Conservation (phyloP, 306 rosid genomes). For the Neltuma alba region DNA sequence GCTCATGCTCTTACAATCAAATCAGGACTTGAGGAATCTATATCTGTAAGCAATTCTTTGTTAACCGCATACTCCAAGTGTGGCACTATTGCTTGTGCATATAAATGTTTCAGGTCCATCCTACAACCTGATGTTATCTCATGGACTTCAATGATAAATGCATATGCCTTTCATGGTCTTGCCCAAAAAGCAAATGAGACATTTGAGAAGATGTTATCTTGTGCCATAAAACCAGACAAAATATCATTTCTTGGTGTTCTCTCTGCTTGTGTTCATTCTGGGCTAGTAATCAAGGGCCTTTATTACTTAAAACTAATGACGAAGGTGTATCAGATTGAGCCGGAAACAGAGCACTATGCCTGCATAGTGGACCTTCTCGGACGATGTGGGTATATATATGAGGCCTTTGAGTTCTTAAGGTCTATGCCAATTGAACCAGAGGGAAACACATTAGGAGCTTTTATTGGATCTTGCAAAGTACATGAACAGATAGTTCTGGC, state of each 20-base stretch:
- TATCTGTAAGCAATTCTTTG: conserved; percentile 61
- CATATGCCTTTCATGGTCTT: conserved; percentile 76
- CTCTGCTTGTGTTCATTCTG: conserved; percentile 75
- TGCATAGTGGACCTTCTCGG: conserved; percentile 75
- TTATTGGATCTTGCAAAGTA: conserved; percentile 73
- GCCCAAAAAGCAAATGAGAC: conserved; percentile 55
- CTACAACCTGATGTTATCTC: conserved; percentile 61
- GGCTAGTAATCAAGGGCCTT: conserved; percentile 58
- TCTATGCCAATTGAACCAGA: conserved; percentile 56
- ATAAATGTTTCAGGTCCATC: conserved; percentile 56
- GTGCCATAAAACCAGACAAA: conserved; percentile 58
- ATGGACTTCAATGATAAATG: conserved; percentile 74
- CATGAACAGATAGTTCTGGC: conserved; percentile 59
- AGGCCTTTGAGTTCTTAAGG: conserved; percentile 63
- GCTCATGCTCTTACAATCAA: conserved; percentile 58
- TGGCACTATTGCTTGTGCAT: conserved; percentile 55
- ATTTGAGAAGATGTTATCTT: conserved; percentile 68
- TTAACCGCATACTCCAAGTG: conserved; percentile 78
- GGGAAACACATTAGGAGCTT: conserved; percentile 60
- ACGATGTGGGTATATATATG: conserved; percentile 66
- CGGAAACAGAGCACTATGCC: conserved; percentile 63
- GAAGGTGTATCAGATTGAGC: conserved; percentile 47
- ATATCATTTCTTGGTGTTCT: conserved; percentile 72
- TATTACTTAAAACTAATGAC: conserved; percentile 66
- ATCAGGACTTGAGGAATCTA: conserved; percentile 53